These are phyloP conservation scores for Talaromyces funiculosus DNA, from an alignment of 2,329 filamentous ascomycete genomes.

Conservation along the genomic window DNA sequence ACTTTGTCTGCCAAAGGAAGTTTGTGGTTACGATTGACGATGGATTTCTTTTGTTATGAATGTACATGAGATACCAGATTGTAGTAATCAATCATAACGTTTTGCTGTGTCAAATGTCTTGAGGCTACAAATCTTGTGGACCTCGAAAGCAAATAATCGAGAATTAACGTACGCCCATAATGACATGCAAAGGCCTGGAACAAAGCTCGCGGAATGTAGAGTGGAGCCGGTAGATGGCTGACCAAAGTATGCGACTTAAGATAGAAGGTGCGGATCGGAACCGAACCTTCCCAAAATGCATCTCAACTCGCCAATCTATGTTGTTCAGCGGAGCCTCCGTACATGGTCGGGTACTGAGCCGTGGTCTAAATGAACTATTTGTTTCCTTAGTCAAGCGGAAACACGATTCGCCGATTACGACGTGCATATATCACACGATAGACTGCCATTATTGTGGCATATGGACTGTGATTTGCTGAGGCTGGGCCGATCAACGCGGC, in stretches of 20 bases:
- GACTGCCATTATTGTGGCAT: neutral
- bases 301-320: neutral
- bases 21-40: neutral
- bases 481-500: neutral
- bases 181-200: no score
- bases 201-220: neutral
- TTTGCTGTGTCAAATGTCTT: no score
- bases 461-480: neutral
- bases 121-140: no score
- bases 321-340: neutral
- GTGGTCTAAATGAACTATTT: neutral
- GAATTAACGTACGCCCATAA: no score
- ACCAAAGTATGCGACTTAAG: neutral
- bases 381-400: neutral
- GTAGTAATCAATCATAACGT: neutral
- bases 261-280: neutral
- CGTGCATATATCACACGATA: neutral
- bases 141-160: no score
- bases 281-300: neutral
- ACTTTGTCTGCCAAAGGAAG: neutral
- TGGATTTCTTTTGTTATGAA: neutral
- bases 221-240: no score
- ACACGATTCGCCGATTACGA: neutral
- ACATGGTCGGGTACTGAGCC: neutral
- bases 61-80: neutral